A percentile compares a stretch with the other conserved stretches of the same genome.
Evolutionary conservation across 176 grass and related monocot genomes (phyloP).

Genomic region (Hyparrhenia diplandra): DNA sequence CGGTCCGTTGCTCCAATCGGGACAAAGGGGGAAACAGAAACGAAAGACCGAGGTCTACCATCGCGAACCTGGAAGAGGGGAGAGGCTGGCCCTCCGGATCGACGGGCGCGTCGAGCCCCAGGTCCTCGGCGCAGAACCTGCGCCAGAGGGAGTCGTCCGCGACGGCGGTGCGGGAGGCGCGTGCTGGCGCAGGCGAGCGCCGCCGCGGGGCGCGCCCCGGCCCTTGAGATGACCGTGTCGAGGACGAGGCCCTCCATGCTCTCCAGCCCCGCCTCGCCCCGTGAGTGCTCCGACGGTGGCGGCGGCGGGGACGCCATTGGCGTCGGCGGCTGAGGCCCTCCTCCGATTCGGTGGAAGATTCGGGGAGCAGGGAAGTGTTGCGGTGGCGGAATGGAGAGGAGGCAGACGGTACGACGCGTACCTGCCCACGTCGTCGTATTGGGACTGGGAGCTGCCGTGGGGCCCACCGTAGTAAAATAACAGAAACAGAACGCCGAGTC

Average conservation of each 20-base stretch:
- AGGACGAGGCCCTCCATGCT: constrained; percentile 46
- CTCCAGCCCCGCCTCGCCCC: constrained; percentile 31
- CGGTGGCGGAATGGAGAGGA: not conserved
- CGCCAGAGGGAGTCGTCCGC: constrained; percentile 68
- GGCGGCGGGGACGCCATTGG: constrained; percentile 20
- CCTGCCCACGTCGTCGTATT: not conserved
- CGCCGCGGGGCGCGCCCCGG: constrained; percentile 44
- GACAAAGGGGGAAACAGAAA: no score
- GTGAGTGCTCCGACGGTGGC: not conserved
- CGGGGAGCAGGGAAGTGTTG: not conserved
- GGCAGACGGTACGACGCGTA: not conserved
- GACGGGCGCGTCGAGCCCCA: constrained; percentile 46
- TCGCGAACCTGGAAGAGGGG: constrained; percentile 58
- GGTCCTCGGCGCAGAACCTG: constrained; percentile 61
- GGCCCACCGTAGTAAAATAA: not conserved
- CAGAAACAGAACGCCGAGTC: not conserved
- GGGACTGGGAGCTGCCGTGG: not conserved
- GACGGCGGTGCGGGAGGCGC: constrained; percentile 40
- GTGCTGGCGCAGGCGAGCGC: constrained; percentile 62
- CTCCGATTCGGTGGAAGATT: not conserved
- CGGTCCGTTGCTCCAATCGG: not conserved
- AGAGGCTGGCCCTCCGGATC: constrained; percentile 57
- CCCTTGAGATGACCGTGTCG: constrained; percentile 62
- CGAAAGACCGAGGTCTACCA: not conserved
- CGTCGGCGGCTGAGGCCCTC: not conserved